These are phyloP conservation scores for Penicillium vulpinum DNA, from an alignment of 2,329 filamentous ascomycete species.

Conservation along the genomic window DNA sequence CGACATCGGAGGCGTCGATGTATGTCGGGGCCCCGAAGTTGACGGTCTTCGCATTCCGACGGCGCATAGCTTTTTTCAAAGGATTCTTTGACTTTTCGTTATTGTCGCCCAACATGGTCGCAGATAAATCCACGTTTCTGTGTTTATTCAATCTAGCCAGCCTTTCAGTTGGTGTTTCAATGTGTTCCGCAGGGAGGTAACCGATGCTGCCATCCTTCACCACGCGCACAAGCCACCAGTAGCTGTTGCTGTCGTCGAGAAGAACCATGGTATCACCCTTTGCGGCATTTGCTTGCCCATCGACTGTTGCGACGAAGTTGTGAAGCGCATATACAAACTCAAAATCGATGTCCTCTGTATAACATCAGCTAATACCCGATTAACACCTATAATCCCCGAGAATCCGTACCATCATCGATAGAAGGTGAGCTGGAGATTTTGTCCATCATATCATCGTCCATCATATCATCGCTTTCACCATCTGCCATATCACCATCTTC, in stretches of 20 bases:
- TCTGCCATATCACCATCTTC: conserved; percentile 59
- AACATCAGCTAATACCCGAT: conserved; percentile 68
- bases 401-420: conserved; percentile 85
- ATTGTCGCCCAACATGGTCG: conserved; percentile 70
- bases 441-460: conserved; percentile 95
- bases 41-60: conserved; percentile 81
- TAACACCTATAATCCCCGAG: conserved; percentile 43
- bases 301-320: conserved; percentile 95
- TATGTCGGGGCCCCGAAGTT: conserved; percentile 83
- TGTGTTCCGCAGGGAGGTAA: conserved; percentile 95
- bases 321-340: conserved; percentile 98
- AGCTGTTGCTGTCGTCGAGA: conserved; percentile 97
- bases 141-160: conserved; percentile 95
- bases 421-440: conserved; percentile 98
- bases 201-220: conserved; percentile 97
- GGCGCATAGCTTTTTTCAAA: conserved; percentile 78
- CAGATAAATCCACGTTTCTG: conserved; percentile 85
- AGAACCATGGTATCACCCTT: conserved; percentile 99
- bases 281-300: conserved; percentile 95
- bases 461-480: conserved; percentile 66
- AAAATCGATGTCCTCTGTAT: conserved; percentile 98
- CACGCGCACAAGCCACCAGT: conserved; percentile 98
- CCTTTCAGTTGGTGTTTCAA: conserved; percentile 94
- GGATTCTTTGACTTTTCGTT: conserved; percentile 79
- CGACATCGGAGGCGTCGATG: conserved; percentile 81